A percentile compares a stretch with the other conserved stretches of the same genome.
Conservation (phyloP, 495 filamentous ascomycete genomes). For the Neurospora sp. region DNA sequence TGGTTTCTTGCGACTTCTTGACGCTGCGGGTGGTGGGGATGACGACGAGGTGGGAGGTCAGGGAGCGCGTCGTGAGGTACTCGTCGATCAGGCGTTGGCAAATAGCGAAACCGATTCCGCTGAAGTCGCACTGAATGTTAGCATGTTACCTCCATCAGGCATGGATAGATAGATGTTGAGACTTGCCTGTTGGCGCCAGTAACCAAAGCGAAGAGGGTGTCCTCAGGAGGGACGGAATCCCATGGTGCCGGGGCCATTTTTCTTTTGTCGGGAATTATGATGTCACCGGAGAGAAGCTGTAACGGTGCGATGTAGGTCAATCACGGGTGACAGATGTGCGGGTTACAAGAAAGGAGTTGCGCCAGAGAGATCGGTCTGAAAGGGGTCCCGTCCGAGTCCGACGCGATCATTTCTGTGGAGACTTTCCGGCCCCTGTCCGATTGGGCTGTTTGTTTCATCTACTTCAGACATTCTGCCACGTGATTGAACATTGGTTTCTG, state of each 20-base stretch:
- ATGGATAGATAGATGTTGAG: not conserved
- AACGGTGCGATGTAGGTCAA: not conserved
- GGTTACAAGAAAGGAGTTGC: not conserved
- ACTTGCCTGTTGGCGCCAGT: slow-evolving; percentile 68
- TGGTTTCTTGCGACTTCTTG: slow-evolving; percentile 50
- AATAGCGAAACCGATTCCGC: slow-evolving; percentile 83
- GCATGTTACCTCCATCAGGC: not conserved
- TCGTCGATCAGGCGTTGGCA: slow-evolving; percentile 84
- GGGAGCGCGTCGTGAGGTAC: slow-evolving; percentile 60
- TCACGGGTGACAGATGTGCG: not conserved
- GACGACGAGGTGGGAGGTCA: slow-evolving; percentile 51
- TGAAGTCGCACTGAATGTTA: slow-evolving; percentile 24
- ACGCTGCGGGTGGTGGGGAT: slow-evolving; percentile 56
- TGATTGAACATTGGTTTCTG: not conserved
- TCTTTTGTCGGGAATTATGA: not conserved
- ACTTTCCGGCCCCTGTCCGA: not conserved
- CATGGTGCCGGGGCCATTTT: slow-evolving; percentile 40
- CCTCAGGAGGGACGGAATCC: slow-evolving; percentile 36
- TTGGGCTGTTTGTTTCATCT: not conserved
- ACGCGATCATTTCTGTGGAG: not conserved
- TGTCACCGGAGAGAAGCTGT: too few relatives aligned
- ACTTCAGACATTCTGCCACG: not conserved
- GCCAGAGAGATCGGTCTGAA: not conserved
- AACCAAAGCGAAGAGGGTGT: slow-evolving; percentile 46
- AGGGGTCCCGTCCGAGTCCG: not conserved